Evolutionary conservation across 2,329 filamentous ascomycete species (phyloP).

Genomic region (Aspergillus pseudonomiae): DNA sequence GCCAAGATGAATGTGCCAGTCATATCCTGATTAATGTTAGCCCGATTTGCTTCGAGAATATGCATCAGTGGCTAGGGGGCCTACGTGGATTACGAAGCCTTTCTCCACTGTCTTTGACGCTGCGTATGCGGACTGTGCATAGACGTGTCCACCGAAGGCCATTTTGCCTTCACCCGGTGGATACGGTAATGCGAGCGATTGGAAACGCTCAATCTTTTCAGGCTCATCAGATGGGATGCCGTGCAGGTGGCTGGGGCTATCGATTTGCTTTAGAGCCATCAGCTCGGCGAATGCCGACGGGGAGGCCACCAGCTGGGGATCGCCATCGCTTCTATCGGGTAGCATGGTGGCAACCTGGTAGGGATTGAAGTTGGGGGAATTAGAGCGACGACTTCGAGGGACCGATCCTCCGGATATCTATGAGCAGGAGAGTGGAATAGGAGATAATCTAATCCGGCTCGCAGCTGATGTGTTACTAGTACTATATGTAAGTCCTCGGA

Average conservation of each 20-base stretch:
- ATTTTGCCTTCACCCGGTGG: conserved; percentile 46
- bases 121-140: conserved; percentile 60
- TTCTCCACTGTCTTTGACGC: conserved; percentile 56
- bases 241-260: conserved; percentile 13
- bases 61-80: conserved; percentile 14
- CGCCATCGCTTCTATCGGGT: conserved; percentile 5
- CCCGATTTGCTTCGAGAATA: not conserved
- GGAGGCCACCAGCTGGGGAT: conserved; percentile 16
- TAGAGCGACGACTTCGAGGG: not conserved
- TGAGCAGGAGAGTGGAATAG: not conserved
- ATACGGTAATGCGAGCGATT: conserved; percentile 38
- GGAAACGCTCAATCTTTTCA: conserved; percentile 36
- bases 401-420: not conserved
- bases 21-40: conserved; percentile 44
- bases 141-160: conserved; percentile 61
- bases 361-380: not conserved
- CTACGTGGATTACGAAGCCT: conserved; percentile 57
- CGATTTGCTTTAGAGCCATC: conserved; percentile 36
- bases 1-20: conserved; percentile 56
- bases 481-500: not conserved
- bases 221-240: conserved; percentile 16
- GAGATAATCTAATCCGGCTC: not conserved
- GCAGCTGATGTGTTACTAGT: not conserved
- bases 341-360: conserved; percentile 19
- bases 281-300: conserved; percentile 32